Percentiles rank a stretch among this genome's conserved stretches.
phyloP scores from a whole-genome alignment of 1,284 basidiomycete genomes.

The Fereydounia khargensis region DNA sequence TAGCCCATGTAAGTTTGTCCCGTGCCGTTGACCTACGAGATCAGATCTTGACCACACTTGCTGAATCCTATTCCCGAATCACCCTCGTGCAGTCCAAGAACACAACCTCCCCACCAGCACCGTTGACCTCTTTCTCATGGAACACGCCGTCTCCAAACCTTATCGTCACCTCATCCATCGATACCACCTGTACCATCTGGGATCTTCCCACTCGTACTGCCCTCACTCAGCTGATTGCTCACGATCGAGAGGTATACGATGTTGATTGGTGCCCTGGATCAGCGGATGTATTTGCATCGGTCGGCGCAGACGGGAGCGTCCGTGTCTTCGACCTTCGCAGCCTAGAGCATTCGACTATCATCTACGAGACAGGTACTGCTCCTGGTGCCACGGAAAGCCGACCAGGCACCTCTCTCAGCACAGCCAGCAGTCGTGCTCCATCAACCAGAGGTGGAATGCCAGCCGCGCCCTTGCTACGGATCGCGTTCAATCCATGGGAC shows the following conservation, averaged over 20 bases:
- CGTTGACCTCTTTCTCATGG: conserved; percentile 56
- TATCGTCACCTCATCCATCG: conserved; percentile 65
- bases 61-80: no score
- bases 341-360: conserved; percentile 95
- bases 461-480: conserved; percentile 49
- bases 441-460: conserved; percentile 17
- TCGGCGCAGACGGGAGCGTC: conserved; percentile 93
- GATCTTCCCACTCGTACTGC: conserved; percentile 94
- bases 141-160: conserved; percentile 55
- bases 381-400: conserved; percentile 27
- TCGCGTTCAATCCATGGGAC: conserved; percentile 57
- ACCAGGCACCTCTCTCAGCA: conserved; percentile 36
- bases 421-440: conserved; percentile 15
- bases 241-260: conserved; percentile 96
- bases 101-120: conserved; percentile 50
- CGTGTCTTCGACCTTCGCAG: conserved; percentile 94
- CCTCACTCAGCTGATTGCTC: conserved; percentile 82
- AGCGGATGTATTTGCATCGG: conserved; percentile 95
- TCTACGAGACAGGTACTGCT: conserved; percentile 70
- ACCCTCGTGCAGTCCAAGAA: conserved; percentile 45
- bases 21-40: background rate
- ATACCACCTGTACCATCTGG: conserved; percentile 64
- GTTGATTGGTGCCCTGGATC: conserved; percentile 98
- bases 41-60: background rate
- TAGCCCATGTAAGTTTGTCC: conserved; percentile 44